Base-by-base conservation (phyloP, 1,139 yeast genomes). In the Saccharomycopsis hybrid region DNA sequence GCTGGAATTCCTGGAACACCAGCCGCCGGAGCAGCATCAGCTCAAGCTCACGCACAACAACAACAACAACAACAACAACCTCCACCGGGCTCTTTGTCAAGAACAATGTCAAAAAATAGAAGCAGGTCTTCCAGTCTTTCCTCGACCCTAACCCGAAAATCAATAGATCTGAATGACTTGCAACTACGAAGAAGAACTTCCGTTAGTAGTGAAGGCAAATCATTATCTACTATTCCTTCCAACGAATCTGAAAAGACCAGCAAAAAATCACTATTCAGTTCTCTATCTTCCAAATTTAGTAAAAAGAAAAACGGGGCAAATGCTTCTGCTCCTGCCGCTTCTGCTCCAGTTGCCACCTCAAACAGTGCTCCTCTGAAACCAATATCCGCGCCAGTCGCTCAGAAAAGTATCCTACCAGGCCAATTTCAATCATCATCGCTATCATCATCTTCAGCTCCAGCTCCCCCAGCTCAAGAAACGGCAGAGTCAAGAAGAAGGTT, bases 201-300 rank as follows among this genome's bases (percentile, higher is more conserved):
- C 4, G 30, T 36, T 18, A 44, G 43, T 29, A 31, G 47, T 27
- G 46, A 44, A n/a, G 46, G 43, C 7, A 41, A 54, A 11, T 28
- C 50, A 2, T 36, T 49, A 37, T 42, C 52, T n/a, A 31, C 47
- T 11, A 45, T 39, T 2, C 35, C 49, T n/a, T 32, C 36, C 28
- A 41, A 39, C 37, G 43, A 43, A 28, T 8, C 18, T n/a, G 44
- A 46, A 41, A 47, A 46, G 41, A 32, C 40, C 30, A 67, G 63
- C 44, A 67, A 70, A 44, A 72, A 72, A 55, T 73, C 78, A 2
- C 54, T 77, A 8, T 75, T 77, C 62, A 70, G 77, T 54, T 71
- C 77, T 3, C 59, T 80, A 11, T 78, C 84, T 2, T 76, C 83
- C 2, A 79, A 79, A 58, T 73, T 79, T 35, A 33, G 51, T 56